A percentile compares a stretch with the other conserved stretches of the same genome.
phyloP scores from a whole-genome alignment of 352 stramenopile genomes.

The Phytophthora melonis region DNA sequence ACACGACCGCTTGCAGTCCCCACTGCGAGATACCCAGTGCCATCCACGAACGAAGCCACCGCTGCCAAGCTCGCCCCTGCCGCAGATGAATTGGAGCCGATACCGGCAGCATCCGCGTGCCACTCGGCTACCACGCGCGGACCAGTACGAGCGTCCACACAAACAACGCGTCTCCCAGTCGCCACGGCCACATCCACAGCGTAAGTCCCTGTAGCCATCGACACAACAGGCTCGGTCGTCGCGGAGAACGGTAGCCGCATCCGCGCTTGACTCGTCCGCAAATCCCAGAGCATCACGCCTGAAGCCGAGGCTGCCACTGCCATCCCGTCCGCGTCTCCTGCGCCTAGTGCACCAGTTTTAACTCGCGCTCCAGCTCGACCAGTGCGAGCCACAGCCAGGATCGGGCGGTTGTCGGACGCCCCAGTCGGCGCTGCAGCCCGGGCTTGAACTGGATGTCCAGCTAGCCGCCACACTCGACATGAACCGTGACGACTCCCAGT shows the following conservation, averaged over 20 bases:
- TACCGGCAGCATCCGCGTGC: slow-evolving; percentile 55
- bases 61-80: slow-evolving; percentile 42
- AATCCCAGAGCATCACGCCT: slow-evolving; percentile 73
- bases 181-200: slow-evolving; percentile 63
- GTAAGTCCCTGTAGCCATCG: slow-evolving; percentile 34
- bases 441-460: slow-evolving; percentile 55
- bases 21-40: slow-evolving; percentile 43
- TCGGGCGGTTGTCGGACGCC: slow-evolving; percentile 28
- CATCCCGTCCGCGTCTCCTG: slow-evolving; percentile 35
- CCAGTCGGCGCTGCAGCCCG: slow-evolving; percentile 23
- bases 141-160: slow-evolving; percentile 56
- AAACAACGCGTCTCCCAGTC: slow-evolving; percentile 54
- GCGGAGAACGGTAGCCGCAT: slow-evolving; percentile 64
- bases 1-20: slow-evolving; percentile 54
- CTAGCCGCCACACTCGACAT: slow-evolving; percentile 74
- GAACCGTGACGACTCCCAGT: slow-evolving; percentile 82
- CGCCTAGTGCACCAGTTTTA: slow-evolving; percentile 9
- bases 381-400: slow-evolving; percentile 35
- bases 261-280: slow-evolving; percentile 67
- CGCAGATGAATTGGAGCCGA: slow-evolving; percentile 26
- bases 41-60: slow-evolving; percentile 47
- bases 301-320: slow-evolving; percentile 55
- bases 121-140: slow-evolving; percentile 71
- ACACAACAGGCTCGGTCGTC: slow-evolving; percentile 51
- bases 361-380: slow-evolving; percentile 12